These are phyloP conservation scores for Tulasnella sp. DNA, from an alignment of 768 basidiomycete genomes.

Conservation along the genomic window DNA sequence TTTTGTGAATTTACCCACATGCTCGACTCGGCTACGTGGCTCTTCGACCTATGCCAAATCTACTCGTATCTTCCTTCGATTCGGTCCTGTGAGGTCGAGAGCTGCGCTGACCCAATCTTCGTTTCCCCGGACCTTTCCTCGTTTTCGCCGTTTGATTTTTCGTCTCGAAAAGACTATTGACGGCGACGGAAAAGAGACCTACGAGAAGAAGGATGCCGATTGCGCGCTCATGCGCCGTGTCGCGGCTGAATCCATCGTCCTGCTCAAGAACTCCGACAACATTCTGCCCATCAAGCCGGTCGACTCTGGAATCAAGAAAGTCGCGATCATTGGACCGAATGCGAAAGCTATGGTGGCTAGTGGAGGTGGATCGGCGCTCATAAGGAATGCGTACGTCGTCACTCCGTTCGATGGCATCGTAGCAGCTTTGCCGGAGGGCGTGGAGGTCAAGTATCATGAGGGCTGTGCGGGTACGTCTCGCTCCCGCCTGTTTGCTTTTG, in stretches of 20 bases:
- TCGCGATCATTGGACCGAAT: conserved; percentile 72
- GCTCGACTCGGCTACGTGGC: conserved; percentile 39
- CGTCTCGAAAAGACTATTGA: conserved; percentile 41
- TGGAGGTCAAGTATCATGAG: conserved; percentile 59
- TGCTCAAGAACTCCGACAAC: conserved; percentile 62
- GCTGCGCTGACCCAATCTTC: too few species aligned
- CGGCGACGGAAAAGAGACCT: conserved; percentile 66
- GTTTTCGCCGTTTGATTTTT: conserved; percentile 58
- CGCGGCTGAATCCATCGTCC: conserved; percentile 59
- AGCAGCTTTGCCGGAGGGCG: conserved; percentile 54
- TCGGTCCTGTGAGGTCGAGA: too few species aligned
- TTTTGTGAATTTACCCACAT: not conserved
- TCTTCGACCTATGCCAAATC: not conserved
- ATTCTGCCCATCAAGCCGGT: conserved; percentile 56
- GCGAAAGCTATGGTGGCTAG: conserved; percentile 67
- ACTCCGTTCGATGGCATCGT: conserved; percentile 65
- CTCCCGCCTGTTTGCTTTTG: conserved; percentile 9
- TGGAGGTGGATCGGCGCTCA: conserved; percentile 71
- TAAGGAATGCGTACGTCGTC: conserved; percentile 62
- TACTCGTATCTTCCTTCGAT: too few species aligned
- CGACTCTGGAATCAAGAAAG: conserved; percentile 46
- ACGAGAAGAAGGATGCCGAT: conserved; percentile 63
- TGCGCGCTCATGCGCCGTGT: conserved; percentile 59
- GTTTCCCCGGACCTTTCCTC: conserved; percentile 40
- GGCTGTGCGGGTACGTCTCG: conserved; percentile 62